Base-by-base conservation (phyloP, 1,139 yeast genomes). In the Pichia sp. region DNA sequence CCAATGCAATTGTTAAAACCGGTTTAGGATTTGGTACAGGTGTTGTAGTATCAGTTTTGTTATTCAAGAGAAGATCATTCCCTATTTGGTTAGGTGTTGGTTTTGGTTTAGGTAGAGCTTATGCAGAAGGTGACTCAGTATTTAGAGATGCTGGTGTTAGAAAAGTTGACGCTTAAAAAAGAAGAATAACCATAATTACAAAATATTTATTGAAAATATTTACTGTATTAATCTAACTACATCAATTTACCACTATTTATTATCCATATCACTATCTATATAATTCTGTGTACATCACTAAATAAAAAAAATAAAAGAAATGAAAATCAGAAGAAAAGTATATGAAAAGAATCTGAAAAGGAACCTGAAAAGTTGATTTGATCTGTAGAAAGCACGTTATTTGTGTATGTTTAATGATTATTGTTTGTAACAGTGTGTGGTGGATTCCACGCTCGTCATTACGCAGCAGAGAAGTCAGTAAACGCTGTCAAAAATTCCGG, bases 11-110 rank as follows among this genome's bases (percentile, higher is more conserved):
- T 62, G 96, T 95, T 63, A 93, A 93, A 73, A 86, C 97, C 64
- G 96, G 97, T n/a, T 79, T 95, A 60, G 99, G 99, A 51, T 85
- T 95, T 61, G 98, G 98, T 57, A 95, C 87, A 48, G 99, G 99
- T 71, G 96, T 95, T 46, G 79, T 91, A 55, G 87, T 95, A 42
- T 88, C 96, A n/a, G 95, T 91, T 48, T 73, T 95, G 57, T 72
- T 93, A 52, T 93, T 93, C 77, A 87, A 79, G 70, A 88, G 98
- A 77, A 85, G 98, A 73, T 79, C 96, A 7, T 93, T 89, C 81
- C 98, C 98, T 52, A 97, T 91, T 46, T 91, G 97, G 96, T 72
- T 91, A 56, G 98, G 98, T 60, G 73, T 89, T 61, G 99, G 98
- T 43, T 91, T 93, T 64, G 99, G 99, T 59, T 79, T 91, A 58